These are phyloP conservation scores for Thamnidium elegans DNA, from an alignment of 192 early-diverging fungal species.

Conservation along the genomic window DNA sequence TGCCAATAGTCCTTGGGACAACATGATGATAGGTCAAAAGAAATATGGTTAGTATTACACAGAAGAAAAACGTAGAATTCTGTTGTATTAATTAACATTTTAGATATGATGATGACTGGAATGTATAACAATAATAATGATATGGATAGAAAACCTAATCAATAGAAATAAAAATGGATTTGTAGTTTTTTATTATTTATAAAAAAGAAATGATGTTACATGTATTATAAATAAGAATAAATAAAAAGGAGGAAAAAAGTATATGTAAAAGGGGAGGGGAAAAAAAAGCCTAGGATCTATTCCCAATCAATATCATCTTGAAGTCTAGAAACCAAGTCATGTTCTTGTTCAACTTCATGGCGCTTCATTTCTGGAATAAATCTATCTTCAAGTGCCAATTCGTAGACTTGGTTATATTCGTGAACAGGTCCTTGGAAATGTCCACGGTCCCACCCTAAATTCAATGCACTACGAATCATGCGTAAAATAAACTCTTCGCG, in stretches of 20 bases:
- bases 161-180: neutral
- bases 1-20: constrained; percentile 1
- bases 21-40: constrained; percentile 8
- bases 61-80: neutral
- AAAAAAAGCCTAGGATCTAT: too few relatives aligned
- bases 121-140: neutral
- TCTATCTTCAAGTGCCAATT: constrained; percentile 13
- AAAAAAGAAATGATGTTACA: neutral
- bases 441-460: constrained; percentile 48
- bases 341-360: constrained; percentile 17
- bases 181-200: constrained; percentile 6
- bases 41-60: neutral
- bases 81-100: neutral
- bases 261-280: neutral
- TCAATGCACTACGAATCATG: constrained; percentile 44
- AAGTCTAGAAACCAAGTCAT: constrained; percentile 4
- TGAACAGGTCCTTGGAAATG: constrained; percentile 42
- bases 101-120: constrained; percentile 17
- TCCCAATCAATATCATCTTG: neutral
- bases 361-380: constrained; percentile 4
- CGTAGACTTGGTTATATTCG: constrained; percentile 40
- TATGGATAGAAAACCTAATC: neutral
- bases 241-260: neutral
- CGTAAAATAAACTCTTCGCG: constrained; percentile 47
- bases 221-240: neutral